Evolutionary conservation across 371 early-diverging fungal genomes (phyloP).

Genomic region (Mucor irregularis): DNA sequence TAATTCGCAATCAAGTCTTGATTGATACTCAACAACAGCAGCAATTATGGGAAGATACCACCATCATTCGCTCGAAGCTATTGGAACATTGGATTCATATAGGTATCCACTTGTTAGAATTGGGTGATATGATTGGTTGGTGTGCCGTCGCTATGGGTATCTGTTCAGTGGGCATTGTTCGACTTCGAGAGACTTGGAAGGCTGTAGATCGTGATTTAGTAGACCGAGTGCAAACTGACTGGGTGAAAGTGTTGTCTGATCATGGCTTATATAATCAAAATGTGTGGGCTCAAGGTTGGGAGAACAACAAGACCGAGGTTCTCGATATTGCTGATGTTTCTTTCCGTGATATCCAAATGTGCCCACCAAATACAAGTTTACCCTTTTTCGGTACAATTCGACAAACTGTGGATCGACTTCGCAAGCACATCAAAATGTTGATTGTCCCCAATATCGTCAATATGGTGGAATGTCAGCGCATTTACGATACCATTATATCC

Average conservation of each 20-base stretch:
- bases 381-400: conserved; percentile 48
- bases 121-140: conserved; percentile 77
- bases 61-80: conserved; percentile 51
- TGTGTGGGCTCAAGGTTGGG: conserved; percentile 35
- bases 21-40: conserved; percentile 65
- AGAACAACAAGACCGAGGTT: conserved; percentile 1
- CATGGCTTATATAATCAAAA: conserved; percentile 49
- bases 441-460: conserved; percentile 27
- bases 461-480: conserved; percentile 43
- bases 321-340: not conserved
- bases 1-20: conserved; percentile 71
- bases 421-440: conserved; percentile 23
- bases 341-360: not conserved
- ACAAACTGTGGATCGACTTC: conserved; percentile 39
- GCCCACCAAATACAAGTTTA: conserved; percentile 1
- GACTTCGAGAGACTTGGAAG: conserved; percentile 78
- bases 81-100: conserved; percentile 77
- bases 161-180: conserved; percentile 71
- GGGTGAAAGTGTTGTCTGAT: conserved; percentile 60
- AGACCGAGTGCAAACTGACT: conserved; percentile 49
- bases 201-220: conserved; percentile 56
- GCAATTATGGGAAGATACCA: conserved; percentile 16
- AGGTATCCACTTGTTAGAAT: conserved; percentile 50
- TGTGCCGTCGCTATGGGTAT: conserved; percentile 74
- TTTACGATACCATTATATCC: conserved; percentile 36